Percentiles rank a stretch among this genome's conserved stretches.
Evolutionary conservation across 331 rosid species (phyloP).

Genomic region (Quercus phellos): DNA sequence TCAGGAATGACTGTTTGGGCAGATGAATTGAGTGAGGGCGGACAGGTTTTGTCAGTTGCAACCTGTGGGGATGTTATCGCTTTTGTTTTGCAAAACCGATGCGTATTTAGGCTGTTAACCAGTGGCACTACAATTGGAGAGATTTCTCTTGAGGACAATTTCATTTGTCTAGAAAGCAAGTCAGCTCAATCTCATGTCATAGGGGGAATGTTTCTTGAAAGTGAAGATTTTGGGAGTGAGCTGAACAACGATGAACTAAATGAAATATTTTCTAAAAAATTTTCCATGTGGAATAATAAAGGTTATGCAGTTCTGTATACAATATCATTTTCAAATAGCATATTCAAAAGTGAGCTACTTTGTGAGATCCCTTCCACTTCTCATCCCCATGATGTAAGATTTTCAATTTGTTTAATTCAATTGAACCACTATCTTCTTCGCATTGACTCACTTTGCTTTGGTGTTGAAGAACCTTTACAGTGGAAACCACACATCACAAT

Average conservation of each 20-base stretch:
- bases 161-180: slow-evolving; percentile 25
- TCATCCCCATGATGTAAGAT: slow-evolving; percentile 40
- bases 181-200: slow-evolving; percentile 37
- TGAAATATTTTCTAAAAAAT: slow-evolving; percentile 22
- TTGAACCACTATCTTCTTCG: slow-evolving; percentile 46
- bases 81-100: slow-evolving; percentile 46
- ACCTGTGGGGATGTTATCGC: slow-evolving; percentile 43
- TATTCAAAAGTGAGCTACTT: slow-evolving; percentile 49
- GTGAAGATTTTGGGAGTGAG: slow-evolving; percentile 25
- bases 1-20: slow-evolving; percentile 40
- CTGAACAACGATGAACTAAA: slow-evolving; percentile 23
- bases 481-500: slow-evolving; percentile 69
- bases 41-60: slow-evolving; percentile 47
- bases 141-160: slow-evolving; percentile 42
- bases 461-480: slow-evolving; percentile 56
- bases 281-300: slow-evolving; percentile 65
- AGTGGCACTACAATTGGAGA: slow-evolving; percentile 56
- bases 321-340: slow-evolving; percentile 45
- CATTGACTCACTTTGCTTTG: slow-evolving; percentile 59
- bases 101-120: slow-evolving; percentile 56
- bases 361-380: slow-evolving; percentile 59
- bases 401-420: slow-evolving; percentile 45
- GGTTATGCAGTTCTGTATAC: slow-evolving; percentile 60
- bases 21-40: slow-evolving; percentile 44
- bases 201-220: slow-evolving; percentile 67